phyloP scores from a whole-genome alignment of 106 monocot species.

The Ottelia alismoides region DNA sequence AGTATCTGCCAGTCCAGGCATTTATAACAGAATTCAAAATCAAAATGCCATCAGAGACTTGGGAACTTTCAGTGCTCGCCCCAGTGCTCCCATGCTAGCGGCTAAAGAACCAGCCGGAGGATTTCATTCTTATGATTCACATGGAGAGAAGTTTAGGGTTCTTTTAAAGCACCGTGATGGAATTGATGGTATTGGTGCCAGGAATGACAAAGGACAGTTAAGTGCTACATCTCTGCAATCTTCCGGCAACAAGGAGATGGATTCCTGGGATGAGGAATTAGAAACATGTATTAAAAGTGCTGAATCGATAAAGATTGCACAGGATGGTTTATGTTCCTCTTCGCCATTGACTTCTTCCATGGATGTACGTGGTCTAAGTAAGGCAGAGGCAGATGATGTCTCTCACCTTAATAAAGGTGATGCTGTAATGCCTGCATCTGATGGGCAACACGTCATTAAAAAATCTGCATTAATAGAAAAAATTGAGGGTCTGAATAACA shows the following conservation, averaged over 20 bases:
- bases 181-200: constrained; percentile 8
- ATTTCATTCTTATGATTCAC: constrained; percentile 12
- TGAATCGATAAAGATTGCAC: background rate
- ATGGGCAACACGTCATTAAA: background rate
- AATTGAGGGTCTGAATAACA: constrained; percentile 19
- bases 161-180: constrained; percentile 52
- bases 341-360: background rate
- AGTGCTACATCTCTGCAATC: no score
- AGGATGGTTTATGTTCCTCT: background rate
- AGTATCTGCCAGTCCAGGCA: constrained; percentile 3
- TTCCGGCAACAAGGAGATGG: background rate
- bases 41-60: constrained; percentile 15
- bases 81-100: background rate
- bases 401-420: constrained; percentile 1
- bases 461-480: constrained; percentile 13
- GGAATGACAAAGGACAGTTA: constrained; percentile 9
- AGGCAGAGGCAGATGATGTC: background rate
- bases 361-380: background rate
- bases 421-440: background rate
- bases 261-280: no score
- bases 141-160: constrained; percentile 37
- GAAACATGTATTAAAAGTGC: background rate
- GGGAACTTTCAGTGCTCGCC: constrained; percentile 8
- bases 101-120: constrained; percentile 19
- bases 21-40: constrained; percentile 11